Conservation (phyloP, 106 monocot species). For the Xerophyta viscosa region DNA sequence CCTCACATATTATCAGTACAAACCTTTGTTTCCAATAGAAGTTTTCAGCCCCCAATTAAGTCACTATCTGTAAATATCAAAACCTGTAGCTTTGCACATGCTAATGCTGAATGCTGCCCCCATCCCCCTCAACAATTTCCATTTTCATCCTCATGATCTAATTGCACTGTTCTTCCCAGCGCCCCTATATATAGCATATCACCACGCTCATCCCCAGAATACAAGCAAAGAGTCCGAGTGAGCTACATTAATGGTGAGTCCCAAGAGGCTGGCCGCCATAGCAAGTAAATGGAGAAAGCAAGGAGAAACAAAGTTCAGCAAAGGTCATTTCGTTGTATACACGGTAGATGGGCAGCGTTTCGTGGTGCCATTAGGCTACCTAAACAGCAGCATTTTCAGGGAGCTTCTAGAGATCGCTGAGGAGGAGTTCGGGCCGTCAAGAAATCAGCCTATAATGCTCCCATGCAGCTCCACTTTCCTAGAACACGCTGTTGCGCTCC, state of each 20-base stretch:
- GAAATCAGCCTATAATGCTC: slow-evolving; percentile 7
- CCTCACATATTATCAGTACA: too few relatives aligned
- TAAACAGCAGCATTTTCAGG: slow-evolving; percentile 12
- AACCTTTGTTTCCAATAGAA: too few relatives aligned
- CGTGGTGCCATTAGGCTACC: slow-evolving; percentile 9
- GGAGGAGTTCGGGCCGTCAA: slow-evolving; percentile 13
- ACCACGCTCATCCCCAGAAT: too few relatives aligned
- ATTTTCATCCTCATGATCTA: too few relatives aligned
- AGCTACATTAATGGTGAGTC: slow-evolving; percentile 16
- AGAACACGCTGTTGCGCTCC: not conserved
- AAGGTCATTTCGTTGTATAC: slow-evolving; percentile 15
- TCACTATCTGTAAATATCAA: too few relatives aligned
- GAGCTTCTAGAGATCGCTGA: slow-evolving; percentile 12
- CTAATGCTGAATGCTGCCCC: too few relatives aligned
- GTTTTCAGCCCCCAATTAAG: too few relatives aligned
- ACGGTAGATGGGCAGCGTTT: slow-evolving; percentile 6
- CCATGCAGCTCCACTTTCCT: slow-evolving; percentile 8
- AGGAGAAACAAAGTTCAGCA: not conserved
- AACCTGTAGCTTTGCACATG: too few relatives aligned
- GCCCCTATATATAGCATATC: too few relatives aligned
- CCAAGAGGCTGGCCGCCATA: slow-evolving; percentile 14
- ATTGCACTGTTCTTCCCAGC: too few relatives aligned
- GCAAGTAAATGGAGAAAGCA: slow-evolving; percentile 13
- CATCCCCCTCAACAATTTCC: too few relatives aligned
- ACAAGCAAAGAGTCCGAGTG: too few relatives aligned